Evolutionary conservation across 2,329 filamentous ascomycete genomes (phyloP).

Genomic region (Fusarium fujikuroi): DNA sequence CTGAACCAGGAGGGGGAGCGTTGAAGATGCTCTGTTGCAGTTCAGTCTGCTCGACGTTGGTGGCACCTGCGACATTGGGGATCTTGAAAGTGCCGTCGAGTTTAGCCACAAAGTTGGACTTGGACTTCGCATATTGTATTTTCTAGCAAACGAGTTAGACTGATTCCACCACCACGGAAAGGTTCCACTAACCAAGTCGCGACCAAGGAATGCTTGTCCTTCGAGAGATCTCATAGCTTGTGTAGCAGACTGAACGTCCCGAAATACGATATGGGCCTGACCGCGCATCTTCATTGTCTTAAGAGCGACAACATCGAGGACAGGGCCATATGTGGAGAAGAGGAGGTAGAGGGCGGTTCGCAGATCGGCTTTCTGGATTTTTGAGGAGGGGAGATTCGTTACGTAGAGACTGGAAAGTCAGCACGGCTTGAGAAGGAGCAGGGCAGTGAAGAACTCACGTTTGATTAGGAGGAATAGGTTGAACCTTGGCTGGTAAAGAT

Average conservation of each 20-base stretch:
- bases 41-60: slow-evolving; percentile 73
- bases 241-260: slow-evolving; percentile 89
- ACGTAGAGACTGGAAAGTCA: slow-evolving; percentile 78
- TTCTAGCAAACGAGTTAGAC: slow-evolving; percentile 64
- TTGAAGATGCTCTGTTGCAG: slow-evolving; percentile 85
- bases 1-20: slow-evolving; percentile 65
- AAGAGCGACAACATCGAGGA: slow-evolving; percentile 90
- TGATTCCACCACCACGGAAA: not conserved
- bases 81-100: slow-evolving; percentile 90
- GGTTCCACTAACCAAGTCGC: slow-evolving; percentile 75
- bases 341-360: slow-evolving; percentile 90
- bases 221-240: slow-evolving; percentile 92
- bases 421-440: not conserved
- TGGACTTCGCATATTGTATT: slow-evolving; percentile 90
- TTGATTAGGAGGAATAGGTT: slow-evolving; percentile 75
- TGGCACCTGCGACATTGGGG: slow-evolving; percentile 64
- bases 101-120: slow-evolving; percentile 88
- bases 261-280: slow-evolving; percentile 92
- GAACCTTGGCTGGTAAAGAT: slow-evolving; percentile 61
- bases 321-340: slow-evolving; percentile 91
- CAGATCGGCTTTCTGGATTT: slow-evolving; percentile 89
- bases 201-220: slow-evolving; percentile 86
- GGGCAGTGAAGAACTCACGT: slow-evolving; percentile 65
- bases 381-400: slow-evolving; percentile 84
- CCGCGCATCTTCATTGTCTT: slow-evolving; percentile 94